phyloP scores from a whole-genome alignment of 768 basidiomycete genomes.

The Neoboletus magnificus region DNA sequence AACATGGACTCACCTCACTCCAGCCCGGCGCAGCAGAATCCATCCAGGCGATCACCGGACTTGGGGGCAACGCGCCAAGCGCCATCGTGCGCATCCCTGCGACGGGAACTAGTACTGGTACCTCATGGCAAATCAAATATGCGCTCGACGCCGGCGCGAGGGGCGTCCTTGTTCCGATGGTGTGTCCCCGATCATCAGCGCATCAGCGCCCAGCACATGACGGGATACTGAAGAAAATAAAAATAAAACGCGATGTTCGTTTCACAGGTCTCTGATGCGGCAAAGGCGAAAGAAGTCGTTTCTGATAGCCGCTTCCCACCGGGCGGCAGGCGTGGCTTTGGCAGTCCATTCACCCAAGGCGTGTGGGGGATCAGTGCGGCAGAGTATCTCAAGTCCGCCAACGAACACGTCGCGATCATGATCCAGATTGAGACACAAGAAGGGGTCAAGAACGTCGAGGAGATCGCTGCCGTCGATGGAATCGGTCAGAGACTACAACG shows the following conservation, averaged over 20 bases:
- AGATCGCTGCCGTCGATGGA: slow-evolving; percentile 59
- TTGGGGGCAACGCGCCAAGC: slow-evolving; percentile 45
- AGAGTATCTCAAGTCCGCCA: slow-evolving; percentile 56
- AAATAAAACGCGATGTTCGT: too few relatives aligned
- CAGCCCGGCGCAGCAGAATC: slow-evolving; percentile 56
- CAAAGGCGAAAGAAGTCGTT: slow-evolving; percentile 55
- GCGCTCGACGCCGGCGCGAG: slow-evolving; percentile 66
- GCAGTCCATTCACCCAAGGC: slow-evolving; percentile 58
- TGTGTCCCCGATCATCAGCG: slow-evolving; percentile 20
- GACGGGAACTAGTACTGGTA: slow-evolving; percentile 52
- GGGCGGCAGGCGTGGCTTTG: slow-evolving; percentile 58
- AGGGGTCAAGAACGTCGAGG: slow-evolving; percentile 55
- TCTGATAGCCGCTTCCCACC: slow-evolving; percentile 62
- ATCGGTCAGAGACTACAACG: slow-evolving; percentile 42
- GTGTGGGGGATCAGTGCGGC: slow-evolving; percentile 50
- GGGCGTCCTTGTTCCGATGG: slow-evolving; percentile 68
- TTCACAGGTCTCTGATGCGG: slow-evolving; percentile 49
- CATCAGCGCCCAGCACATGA: too few relatives aligned
- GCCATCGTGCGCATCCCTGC: slow-evolving; percentile 61
- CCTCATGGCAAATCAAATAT: slow-evolving; percentile 70
- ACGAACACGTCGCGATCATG: slow-evolving; percentile 53
- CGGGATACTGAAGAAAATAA: background rate
- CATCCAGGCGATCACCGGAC: slow-evolving; percentile 50
- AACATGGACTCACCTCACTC: slow-evolving; percentile 59
- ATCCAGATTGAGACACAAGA: slow-evolving; percentile 67